phyloP scores from a whole-genome alignment of 176 grass and related monocot genomes.

The Calamus simplicifolius region DNA sequence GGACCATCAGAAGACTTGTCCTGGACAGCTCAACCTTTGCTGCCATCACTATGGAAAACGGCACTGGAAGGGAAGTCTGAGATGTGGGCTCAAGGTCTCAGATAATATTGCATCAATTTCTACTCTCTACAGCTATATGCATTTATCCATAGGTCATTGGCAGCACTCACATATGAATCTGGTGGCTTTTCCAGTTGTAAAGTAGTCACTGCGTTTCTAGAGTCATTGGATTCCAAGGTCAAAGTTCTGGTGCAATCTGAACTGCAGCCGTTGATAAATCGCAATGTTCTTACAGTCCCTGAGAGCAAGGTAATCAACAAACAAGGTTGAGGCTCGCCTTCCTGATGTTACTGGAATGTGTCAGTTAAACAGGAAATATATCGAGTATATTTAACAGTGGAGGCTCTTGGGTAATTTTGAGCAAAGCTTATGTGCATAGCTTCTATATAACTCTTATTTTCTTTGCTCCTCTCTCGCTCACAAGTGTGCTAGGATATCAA shows the following conservation, averaged over 20 bases:
- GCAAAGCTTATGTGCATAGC: no score
- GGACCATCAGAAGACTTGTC: constrained; percentile 59
- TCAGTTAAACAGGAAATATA: no score
- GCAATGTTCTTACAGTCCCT: constrained; percentile 37
- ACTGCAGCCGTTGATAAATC: constrained; percentile 53
- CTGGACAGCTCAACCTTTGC: constrained; percentile 60
- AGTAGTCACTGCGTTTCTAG: constrained; percentile 61
- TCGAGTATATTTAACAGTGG: no score
- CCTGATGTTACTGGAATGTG: no score
- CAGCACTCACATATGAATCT: no score
- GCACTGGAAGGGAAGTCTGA: constrained; percentile 56
- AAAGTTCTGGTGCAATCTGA: constrained; percentile 48
- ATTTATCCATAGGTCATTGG: no score
- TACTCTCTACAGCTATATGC: no score
- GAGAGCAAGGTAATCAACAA: constrained; percentile 30
- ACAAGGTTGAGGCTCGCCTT: neutral
- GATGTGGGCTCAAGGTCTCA: constrained; percentile 64
- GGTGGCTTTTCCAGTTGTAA: constrained; percentile 45
- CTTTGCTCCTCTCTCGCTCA: no score
- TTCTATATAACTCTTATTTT: no score
- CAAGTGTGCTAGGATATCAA: no score
- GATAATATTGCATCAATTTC: constrained; percentile 25
- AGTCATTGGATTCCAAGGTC: constrained; percentile 44
- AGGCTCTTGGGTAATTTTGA: no score
- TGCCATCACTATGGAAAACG: constrained; percentile 49